Evolutionary conservation across 768 basidiomycete genomes (phyloP), one percentile per base, ranked within the genome.

Genomic region (Kwoniella dendrophila): DNA sequence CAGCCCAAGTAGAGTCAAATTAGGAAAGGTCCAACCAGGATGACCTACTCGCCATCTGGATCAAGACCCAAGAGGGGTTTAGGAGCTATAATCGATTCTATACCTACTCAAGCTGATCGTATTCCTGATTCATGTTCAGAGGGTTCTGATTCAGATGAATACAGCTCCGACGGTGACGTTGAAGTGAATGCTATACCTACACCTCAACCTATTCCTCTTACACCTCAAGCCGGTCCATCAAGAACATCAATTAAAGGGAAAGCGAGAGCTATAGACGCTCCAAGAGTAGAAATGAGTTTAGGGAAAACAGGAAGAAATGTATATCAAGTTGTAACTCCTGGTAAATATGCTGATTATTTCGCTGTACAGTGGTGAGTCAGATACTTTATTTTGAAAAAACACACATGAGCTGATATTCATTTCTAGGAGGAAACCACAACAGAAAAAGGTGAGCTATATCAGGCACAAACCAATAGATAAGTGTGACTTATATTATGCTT

Each of bases 401-500:
- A 18, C 43, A 6, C 11, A 29, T n/a, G 26, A 36, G 24, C 47
- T 66, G 38, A 53, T 45, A 32, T 36, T 11, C 16, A 22, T 27
- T 32, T 40, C 7, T 38, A 75, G 73, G 71, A 43, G 73, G 36
- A 75, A 75, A 41, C 73, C 73, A 0, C 73, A 75, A 43, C 56
- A 54, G 47, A 75, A 75, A 52, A 75, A 75, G 66, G 73, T 75
- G 34, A 56, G 68, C 41, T 48, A 27, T 26, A 41, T 26, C 11
- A 32, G n/a, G 16, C 3, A 18, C 30, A 47, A 34, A 1, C 7
- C 14, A 50, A 50, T 38, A 16, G 20, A 7, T 41, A 18, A n/a
- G 26, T 18, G 24, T 50, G 30, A 50, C 51, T 55, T 52, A 57
- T 38, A 63, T 50, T 30, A 22, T 26, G 36, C 18, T 4, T 18